Percentiles rank a stretch among this genome's conserved stretches.
Evolutionary conservation across 306 rosid genomes (phyloP).

Genomic region (Pueraria montana): DNA sequence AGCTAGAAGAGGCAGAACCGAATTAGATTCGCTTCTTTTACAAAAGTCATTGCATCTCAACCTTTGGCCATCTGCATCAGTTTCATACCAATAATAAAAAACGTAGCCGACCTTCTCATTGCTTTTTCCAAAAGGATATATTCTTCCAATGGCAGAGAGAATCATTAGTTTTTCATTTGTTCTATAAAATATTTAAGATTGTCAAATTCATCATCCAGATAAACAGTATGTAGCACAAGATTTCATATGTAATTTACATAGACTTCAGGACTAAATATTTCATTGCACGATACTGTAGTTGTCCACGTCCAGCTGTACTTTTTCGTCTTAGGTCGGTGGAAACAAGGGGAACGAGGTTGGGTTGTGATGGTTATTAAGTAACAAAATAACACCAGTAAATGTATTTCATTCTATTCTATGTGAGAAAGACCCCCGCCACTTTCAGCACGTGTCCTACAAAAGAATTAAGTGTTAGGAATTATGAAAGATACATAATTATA

Average conservation of each 20-base stretch:
- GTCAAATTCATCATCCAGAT: conserved; percentile 38
- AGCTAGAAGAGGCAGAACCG: conserved; percentile 33
- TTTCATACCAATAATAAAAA: conserved; percentile 21
- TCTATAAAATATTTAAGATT: conserved; percentile 29
- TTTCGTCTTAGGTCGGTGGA: not conserved
- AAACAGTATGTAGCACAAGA: conserved; percentile 22
- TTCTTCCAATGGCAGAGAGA: conserved; percentile 34
- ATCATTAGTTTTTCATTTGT: conserved; percentile 28
- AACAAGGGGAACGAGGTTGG: not conserved
- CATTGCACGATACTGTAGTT: conserved; percentile 22
- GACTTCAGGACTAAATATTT: conserved; percentile 41
- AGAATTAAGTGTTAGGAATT: conserved; percentile 11
- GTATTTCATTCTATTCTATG: conserved; percentile 76
- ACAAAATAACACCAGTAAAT: conserved; percentile 9
- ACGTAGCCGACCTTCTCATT: conserved; percentile 21
- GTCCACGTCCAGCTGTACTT: conserved; percentile 25
- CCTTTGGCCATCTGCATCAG: conserved; percentile 37
- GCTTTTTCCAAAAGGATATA: conserved; percentile 42
- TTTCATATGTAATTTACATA: conserved; percentile 40
- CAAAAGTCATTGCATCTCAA: conserved; percentile 39
- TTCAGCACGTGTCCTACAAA: conserved; percentile 82
- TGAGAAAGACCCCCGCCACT: conserved; percentile 86
- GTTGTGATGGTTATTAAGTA: conserved; percentile 26
- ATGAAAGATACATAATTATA: not conserved
- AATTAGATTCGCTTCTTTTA: conserved; percentile 49